These are phyloP conservation scores for Sutorius australiensis DNA, from an alignment of 768 basidiomycete species.

Conservation along the genomic window DNA sequence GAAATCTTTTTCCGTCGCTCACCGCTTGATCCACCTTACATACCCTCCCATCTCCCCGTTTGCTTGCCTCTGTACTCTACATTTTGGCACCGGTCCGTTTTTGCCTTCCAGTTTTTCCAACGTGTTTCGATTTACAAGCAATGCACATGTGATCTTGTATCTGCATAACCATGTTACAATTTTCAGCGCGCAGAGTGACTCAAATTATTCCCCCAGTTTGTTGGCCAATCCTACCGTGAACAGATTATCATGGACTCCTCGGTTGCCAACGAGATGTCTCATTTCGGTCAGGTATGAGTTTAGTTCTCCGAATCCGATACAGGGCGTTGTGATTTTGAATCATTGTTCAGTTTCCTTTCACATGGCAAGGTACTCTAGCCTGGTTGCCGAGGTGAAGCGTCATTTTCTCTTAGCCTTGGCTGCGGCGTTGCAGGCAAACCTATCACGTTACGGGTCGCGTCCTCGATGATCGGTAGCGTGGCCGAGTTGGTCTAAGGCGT, in stretches of 20 bases:
- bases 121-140: conserved; percentile 17
- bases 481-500: conserved; percentile 91
- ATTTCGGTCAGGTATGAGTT: neutral
- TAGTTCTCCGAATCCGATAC: neutral
- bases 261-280: too few species aligned
- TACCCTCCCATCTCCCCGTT: conserved; percentile 24
- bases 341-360: neutral
- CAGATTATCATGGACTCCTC: neutral
- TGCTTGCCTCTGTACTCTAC: conserved; percentile 30
- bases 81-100: conserved; percentile 11
- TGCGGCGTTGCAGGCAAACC: neutral
- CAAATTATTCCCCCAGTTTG: neutral
- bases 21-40: conserved; percentile 19
- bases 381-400: neutral
- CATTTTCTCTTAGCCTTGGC: neutral
- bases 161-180: conserved; percentile 9
- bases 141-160: conserved; percentile 12
- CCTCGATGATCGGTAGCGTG: conserved; percentile 51
- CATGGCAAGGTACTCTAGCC: neutral
- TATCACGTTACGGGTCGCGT: neutral
- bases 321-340: neutral
- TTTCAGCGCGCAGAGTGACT: neutral
- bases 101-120: neutral
- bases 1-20: conserved; percentile 7
- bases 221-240: neutral